phyloP scores from a whole-genome alignment of 2,329 filamentous ascomycete species.

The Tympanopsis confertula region DNA sequence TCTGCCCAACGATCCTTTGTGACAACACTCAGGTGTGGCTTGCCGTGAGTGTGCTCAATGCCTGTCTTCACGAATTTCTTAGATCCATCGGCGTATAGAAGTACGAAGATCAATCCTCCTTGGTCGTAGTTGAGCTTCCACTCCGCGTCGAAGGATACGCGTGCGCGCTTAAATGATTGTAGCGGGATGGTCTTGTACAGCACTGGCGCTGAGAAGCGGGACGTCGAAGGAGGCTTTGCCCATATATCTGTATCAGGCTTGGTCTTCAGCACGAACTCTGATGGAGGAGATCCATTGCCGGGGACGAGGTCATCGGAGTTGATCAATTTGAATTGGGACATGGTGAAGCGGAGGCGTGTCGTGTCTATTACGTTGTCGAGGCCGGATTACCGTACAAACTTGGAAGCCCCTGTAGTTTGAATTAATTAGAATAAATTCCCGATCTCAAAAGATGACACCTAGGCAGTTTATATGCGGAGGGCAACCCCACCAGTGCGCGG shows the following conservation, averaged over 20 bases:
- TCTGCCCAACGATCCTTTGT: background rate
- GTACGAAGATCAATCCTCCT: background rate
- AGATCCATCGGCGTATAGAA: background rate
- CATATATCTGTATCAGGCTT: background rate
- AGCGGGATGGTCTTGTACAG: background rate
- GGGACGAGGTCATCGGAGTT: too few species aligned
- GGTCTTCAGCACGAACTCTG: too few species aligned
- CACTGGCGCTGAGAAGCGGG: background rate
- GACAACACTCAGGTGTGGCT: background rate
- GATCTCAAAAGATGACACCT: too few species aligned
- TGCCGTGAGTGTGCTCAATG: background rate
- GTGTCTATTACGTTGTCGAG: too few species aligned
- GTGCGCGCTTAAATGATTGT: background rate
- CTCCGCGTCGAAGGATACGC: background rate
- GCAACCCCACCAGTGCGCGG: too few species aligned
- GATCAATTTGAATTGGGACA: too few species aligned
- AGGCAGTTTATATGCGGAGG: too few species aligned
- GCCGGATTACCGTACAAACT: too few species aligned
- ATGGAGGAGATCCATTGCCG: too few species aligned
- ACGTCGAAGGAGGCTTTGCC: background rate
- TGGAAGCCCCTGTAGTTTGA: too few species aligned
- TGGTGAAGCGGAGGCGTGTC: too few species aligned
- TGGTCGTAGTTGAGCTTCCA: background rate
- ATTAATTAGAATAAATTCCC: too few species aligned
- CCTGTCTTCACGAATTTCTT: background rate